phyloP scores from a whole-genome alignment of 2,329 filamentous ascomycete species.

The Corinectria fuckeliana region DNA sequence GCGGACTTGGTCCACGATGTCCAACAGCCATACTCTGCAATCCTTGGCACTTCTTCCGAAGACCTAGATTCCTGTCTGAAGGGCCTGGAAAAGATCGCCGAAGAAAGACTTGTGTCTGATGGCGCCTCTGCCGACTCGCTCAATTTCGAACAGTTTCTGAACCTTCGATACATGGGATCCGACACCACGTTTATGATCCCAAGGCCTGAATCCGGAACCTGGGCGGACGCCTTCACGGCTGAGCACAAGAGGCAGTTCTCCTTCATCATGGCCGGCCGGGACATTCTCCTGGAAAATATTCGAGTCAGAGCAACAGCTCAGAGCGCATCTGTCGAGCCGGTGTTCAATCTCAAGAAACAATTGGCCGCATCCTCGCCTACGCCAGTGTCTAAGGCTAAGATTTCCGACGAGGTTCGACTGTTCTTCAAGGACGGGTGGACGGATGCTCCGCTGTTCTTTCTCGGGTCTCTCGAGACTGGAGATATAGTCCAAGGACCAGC shows the following conservation, averaged over 20 bases:
- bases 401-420: background rate
- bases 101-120: constrained; percentile 31
- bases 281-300: constrained; percentile 7
- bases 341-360: constrained; percentile 1
- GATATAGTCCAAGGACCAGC: constrained; percentile 41
- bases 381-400: background rate
- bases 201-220: constrained; percentile 40
- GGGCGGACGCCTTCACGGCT: constrained; percentile 63
- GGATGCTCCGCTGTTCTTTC: constrained; percentile 33
- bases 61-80: background rate
- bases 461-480: constrained; percentile 24
- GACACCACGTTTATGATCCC: constrained; percentile 49
- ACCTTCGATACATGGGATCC: constrained; percentile 51
- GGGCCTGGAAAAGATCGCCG: constrained; percentile 20
- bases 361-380: background rate
- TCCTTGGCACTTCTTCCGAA: constrained; percentile 26
- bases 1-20: constrained; percentile 50
- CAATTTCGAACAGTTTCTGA: constrained; percentile 50
- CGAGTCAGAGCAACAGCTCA: constrained; percentile 7
- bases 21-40: constrained; percentile 26
- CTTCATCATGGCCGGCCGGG: constrained; percentile 48
- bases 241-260: constrained; percentile 79
- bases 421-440: constrained; percentile 24
- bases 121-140: constrained; percentile 45
- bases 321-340: constrained; percentile 5